Base-by-base conservation (phyloP, 1,139 yeast genomes). In the Debaryomyces subglobosus region DNA sequence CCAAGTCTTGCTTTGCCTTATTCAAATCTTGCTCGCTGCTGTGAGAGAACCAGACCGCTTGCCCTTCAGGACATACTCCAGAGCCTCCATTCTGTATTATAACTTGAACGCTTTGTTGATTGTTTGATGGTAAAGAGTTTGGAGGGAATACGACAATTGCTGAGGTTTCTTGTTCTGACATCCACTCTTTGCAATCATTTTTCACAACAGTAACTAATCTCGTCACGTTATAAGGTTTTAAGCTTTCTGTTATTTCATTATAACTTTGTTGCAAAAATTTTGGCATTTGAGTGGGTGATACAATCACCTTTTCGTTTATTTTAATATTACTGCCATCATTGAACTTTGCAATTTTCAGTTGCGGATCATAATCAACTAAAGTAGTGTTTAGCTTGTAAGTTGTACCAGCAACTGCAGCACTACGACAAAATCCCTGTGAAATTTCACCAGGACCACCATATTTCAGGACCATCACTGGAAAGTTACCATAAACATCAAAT, bases 391-490 rank as follows among this genome's bases (percentile, higher is more conserved):
- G 77, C 68, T 91, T 91, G 69, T 92, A 94, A 35, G 96, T 89
- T 49, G 97, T 89, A 50, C 98, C 99, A 27, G 96, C 98, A 53
- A 94, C 99, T 12, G 99, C 99, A 4, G 99, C 98, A 51, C 96
- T 87, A 57, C 99, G 81, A 68, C 98, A 92, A 66, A 94, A 94
- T 2, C 97, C 99, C 71, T 94, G 99, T 6, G 96, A 85, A 30
- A 94, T 75, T 68, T 94, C 99, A 43, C 98, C 97, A 0, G 96
- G 95, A 2, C 97, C 96, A 49, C 99, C 99, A 67, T 86, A 94
- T 73, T 90, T 92, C 51, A 96, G 89, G 58, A 86, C 86, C 72
- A 94, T 77, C 20, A 89, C 95, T 1, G 99, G 97, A 77, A 94
- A 95, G 56, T 85, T 86, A 9, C 99, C 99, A 66, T 91, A 94